Percentiles rank a stretch among this genome's conserved stretches.
phyloP scores from a whole-genome alignment of 352 stramenopile genomes.

The Phytophthora fragariaefolia region DNA sequence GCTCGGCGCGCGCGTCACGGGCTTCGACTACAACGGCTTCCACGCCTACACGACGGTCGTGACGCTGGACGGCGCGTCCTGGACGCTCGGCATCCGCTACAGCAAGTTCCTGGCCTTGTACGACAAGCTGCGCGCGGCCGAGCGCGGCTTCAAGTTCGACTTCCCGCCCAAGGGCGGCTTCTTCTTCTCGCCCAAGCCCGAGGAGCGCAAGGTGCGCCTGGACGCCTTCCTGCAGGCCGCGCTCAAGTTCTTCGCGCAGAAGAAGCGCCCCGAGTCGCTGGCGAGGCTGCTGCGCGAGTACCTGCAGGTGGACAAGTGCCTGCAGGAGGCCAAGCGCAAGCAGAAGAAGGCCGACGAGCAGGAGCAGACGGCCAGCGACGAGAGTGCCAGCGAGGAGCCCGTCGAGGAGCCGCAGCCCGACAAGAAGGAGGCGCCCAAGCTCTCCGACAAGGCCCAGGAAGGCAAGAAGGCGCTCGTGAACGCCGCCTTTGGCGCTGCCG shows the following conservation, averaged over 20 bases:
- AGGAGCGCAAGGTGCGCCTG: conserved; percentile 57
- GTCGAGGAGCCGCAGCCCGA: conserved; percentile 26
- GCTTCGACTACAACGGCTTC: conserved; percentile 45
- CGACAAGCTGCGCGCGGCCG: conserved; percentile 42
- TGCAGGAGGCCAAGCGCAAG: conserved; percentile 8
- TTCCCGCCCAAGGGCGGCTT: conserved; percentile 73
- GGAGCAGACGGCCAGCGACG: conserved; percentile 31
- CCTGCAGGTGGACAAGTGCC: conserved; percentile 49
- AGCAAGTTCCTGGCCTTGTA: conserved; percentile 65
- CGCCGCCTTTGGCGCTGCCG: conserved; percentile 31
- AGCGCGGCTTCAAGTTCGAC: conserved; percentile 57
- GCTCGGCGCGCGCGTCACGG: conserved; percentile 49
- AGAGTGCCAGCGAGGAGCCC: conserved; percentile 35
- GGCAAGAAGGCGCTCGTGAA: conserved; percentile 44
- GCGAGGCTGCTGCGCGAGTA: conserved; percentile 54
- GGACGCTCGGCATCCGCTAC: conserved; percentile 65
- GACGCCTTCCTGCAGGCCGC: conserved; percentile 64
- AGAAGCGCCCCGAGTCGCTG: conserved; percentile 38
- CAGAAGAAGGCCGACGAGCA: conserved; percentile 18
- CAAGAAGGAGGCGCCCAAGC: conserved; percentile 15
- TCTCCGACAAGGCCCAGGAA: conserved; percentile 31
- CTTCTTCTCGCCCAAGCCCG: conserved; percentile 65
- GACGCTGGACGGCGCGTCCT: conserved; percentile 30
- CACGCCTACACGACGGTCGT: conserved; percentile 63
- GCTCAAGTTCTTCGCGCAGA: conserved; percentile 41